A percentile compares a stretch with the other conserved stretches of the same genome.
Conservation (phyloP, 202 grass and related monocot genomes). For the Digitaria exilis region DNA sequence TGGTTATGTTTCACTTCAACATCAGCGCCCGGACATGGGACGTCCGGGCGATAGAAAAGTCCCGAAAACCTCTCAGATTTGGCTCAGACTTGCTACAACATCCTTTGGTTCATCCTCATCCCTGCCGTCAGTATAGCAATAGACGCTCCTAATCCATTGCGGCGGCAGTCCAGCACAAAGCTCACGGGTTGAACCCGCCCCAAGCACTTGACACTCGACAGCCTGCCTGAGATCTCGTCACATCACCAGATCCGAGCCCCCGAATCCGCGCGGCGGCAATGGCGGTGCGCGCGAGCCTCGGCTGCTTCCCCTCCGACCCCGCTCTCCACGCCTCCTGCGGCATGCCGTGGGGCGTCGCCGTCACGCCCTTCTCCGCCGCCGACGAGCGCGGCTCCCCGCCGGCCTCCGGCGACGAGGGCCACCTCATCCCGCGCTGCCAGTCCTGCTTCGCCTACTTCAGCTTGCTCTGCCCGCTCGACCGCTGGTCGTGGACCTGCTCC, state of each 20-base stretch:
- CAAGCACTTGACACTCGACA: background rate
- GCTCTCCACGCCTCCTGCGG: constrained; percentile 49
- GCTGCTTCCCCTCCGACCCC: constrained; percentile 56
- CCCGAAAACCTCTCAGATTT: too few species aligned
- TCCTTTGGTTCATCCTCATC: background rate
- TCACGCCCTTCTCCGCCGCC: constrained; percentile 58
- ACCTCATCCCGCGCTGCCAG: constrained; percentile 68
- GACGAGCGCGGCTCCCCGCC: constrained; percentile 54
- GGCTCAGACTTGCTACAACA: background rate
- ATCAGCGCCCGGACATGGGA: too few species aligned
- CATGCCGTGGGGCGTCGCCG: constrained; percentile 63
- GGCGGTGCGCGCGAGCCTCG: constrained; percentile 65
- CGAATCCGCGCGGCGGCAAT: constrained; percentile 40
- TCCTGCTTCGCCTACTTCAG: constrained; percentile 75
- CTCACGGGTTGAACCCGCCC: constrained; percentile 4
- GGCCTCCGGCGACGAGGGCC: constrained; percentile 53
- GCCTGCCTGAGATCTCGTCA: constrained; percentile 27
- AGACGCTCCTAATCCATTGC: constrained; percentile 24
- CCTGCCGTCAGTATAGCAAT: background rate
- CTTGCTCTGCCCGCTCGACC: constrained; percentile 49
- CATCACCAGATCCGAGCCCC: constrained; percentile 40
- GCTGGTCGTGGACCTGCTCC: constrained; percentile 67
- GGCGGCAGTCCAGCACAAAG: background rate
- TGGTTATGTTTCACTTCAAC: too few species aligned
- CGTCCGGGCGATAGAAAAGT: too few species aligned